phyloP scores from a whole-genome alignment of 441 rosid genomes.

The Syzygium malaccense region DNA sequence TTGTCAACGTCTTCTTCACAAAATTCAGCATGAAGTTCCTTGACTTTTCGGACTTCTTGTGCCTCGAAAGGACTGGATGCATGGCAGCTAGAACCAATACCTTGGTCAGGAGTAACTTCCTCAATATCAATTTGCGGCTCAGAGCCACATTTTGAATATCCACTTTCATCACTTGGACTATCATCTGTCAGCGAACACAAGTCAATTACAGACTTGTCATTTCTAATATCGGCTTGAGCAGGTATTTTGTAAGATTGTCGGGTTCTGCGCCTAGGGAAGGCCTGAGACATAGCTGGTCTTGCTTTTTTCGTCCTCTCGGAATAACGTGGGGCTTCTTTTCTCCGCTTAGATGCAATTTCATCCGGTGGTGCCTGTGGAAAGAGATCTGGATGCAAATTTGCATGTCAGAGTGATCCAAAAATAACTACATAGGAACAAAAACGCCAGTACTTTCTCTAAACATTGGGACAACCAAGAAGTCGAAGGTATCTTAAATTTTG shows the following conservation, averaged over 20 bases:
- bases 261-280: neutral
- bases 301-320: neutral
- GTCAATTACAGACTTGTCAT: neutral
- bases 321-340: neutral
- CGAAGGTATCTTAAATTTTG: neutral
- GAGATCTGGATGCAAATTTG: neutral
- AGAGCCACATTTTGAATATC: neutral
- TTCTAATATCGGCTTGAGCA: neutral
- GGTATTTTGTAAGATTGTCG: neutral
- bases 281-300: neutral
- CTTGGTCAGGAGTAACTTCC: neutral
- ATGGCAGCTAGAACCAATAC: neutral
- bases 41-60: neutral
- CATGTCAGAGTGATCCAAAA: neutral
- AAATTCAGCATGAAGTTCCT: neutral
- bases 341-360: neutral
- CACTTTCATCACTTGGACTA: neutral
- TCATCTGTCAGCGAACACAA: neutral
- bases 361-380: neutral
- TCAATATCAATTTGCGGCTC: neutral
- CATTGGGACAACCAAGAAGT: neutral
- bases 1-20: neutral
- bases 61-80: neutral
- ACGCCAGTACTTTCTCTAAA: neutral
- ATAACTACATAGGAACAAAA: neutral